A percentile compares a stretch with the other conserved stretches of the same genome.
Evolutionary conservation across 371 early-diverging fungal species (phyloP).

Genomic region (Apophysomyces variabilis): DNA sequence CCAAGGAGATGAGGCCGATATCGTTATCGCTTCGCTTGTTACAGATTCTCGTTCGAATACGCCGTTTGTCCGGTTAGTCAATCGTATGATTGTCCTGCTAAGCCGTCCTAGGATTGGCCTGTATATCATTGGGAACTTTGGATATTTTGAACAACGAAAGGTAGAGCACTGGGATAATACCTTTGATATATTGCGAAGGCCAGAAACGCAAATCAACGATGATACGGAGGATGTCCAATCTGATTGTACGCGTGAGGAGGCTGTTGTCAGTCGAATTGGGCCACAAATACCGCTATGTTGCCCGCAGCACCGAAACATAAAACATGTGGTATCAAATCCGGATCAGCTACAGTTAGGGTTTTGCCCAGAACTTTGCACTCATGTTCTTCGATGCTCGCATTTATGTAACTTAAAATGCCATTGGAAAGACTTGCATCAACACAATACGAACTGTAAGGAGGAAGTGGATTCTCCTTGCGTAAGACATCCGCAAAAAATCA

Average conservation of each 20-base stretch:
- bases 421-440: neutral
- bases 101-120: constrained; percentile 1
- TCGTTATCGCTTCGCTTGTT: neutral
- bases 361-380: neutral
- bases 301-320: neutral
- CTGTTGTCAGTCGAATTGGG: neutral
- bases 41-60: neutral
- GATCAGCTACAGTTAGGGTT: neutral
- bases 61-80: constrained; percentile 3
- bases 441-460: neutral
- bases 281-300: neutral
- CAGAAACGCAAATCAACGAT: neutral
- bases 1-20: constrained; percentile 1
- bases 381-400: neutral
- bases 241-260: neutral
- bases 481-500: neutral
- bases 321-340: neutral
- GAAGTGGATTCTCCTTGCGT: neutral
- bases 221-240: neutral
- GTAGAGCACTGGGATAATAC: neutral
- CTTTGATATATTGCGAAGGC: neutral
- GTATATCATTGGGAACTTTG: neutral
- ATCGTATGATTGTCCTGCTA: constrained; percentile 1
- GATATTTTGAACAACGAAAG: constrained; percentile 2
- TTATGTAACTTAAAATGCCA: neutral